These are phyloP conservation scores for Aethionema arabicum DNA, from an alignment of 345 rosid genomes.

Conservation along the genomic window DNA sequence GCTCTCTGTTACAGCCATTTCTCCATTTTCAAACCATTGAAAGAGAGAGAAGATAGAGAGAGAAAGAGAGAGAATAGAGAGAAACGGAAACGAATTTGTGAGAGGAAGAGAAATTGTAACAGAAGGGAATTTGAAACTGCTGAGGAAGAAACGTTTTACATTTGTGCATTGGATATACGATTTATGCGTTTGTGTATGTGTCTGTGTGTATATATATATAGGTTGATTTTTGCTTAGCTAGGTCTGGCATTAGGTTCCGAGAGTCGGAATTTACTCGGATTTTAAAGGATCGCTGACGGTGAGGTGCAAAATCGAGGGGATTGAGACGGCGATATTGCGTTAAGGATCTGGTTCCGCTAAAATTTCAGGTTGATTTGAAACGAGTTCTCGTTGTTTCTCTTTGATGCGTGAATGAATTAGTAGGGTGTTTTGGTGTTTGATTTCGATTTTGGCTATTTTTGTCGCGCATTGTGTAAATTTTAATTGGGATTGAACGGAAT, in stretches of 20 bases:
- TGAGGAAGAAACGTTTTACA: slow-evolving; percentile 18
- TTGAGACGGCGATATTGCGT: slow-evolving; percentile 1
- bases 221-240: background rate
- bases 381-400: slow-evolving; percentile 25
- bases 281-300: background rate
- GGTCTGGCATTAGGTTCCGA: slow-evolving; percentile 8
- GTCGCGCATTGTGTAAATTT: background rate
- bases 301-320: background rate
- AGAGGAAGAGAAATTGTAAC: background rate
- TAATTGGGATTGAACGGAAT: background rate
- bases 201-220: background rate
- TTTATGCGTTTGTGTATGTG: too few species aligned
- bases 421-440: background rate
- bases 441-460: slow-evolving; percentile 2
- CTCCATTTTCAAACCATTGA: background rate
- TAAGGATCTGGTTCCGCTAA: slow-evolving; percentile 31
- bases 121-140: background rate
- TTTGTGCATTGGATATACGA: background rate
- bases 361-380: slow-evolving; percentile 16
- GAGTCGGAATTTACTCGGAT: slow-evolving; percentile 6
- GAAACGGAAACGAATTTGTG: slow-evolving; percentile 23
- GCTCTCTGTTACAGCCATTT: slow-evolving; percentile 20
- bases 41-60: background rate
- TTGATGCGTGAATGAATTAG: slow-evolving; percentile 2
- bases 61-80: background rate